A percentile compares a stretch with the other conserved stretches of the same genome.
Conservation (phyloP, 2,329 filamentous ascomycete species). For the Trichocomaceae sp. region DNA sequence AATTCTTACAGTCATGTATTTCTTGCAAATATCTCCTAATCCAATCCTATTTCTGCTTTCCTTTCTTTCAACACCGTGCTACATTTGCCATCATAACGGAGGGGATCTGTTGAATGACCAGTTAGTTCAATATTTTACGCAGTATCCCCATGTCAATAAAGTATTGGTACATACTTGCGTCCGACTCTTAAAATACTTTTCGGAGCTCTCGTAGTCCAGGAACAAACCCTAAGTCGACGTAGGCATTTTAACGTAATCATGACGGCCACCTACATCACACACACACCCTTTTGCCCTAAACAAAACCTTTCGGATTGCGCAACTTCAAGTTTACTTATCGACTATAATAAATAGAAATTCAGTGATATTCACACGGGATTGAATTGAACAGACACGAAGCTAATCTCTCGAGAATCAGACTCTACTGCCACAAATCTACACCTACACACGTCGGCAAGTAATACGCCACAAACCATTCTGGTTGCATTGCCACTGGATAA, state of each 20-base stretch:
- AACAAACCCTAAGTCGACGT: not conserved
- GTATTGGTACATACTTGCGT: not conserved
- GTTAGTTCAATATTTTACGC: too few species aligned
- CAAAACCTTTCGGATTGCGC: not conserved
- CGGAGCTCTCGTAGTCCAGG: not conserved
- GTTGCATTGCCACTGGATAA: not conserved
- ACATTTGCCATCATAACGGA: too few species aligned
- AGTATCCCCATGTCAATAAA: too few species aligned
- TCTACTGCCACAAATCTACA: not conserved
- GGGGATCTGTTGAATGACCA: too few species aligned
- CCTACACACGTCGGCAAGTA: not conserved
- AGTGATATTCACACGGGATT: not conserved
- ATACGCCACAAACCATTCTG: not conserved
- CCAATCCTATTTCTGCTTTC: not conserved
- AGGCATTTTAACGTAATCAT: constrained; percentile 8
- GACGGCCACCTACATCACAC: not conserved
- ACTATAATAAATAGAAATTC: not conserved
- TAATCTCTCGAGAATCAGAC: too few species aligned
- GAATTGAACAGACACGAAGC: not conserved
- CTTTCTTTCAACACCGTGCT: too few species aligned
- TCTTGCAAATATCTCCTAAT: not conserved
- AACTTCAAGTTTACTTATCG: not conserved
- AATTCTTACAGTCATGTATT: not conserved
- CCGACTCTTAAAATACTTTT: not conserved
- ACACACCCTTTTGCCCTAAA: not conserved